Conservation (phyloP, 805 yeast species). For the Metschnikowia reukaufii region DNA sequence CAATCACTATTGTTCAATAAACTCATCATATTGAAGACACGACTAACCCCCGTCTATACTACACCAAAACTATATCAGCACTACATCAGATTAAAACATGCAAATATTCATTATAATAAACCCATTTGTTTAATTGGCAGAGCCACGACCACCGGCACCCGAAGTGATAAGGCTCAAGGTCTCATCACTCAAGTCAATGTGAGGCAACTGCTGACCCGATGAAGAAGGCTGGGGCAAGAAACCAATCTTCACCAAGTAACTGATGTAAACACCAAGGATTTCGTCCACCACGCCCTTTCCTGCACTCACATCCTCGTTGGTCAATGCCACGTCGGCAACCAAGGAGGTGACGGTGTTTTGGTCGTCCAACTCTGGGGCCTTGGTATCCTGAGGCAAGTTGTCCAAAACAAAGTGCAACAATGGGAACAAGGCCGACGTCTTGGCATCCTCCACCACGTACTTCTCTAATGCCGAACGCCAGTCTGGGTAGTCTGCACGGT, state of each 20-base stretch:
- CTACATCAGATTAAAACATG: no score
- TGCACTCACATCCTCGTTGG: slow-evolving; percentile 62
- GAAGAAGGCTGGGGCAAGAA: slow-evolving; percentile 66
- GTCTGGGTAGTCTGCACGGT: slow-evolving; percentile 60
- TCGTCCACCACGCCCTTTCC: slow-evolving; percentile 75
- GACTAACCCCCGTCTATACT: no score
- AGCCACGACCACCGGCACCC: slow-evolving; percentile 25
- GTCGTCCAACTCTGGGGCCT: slow-evolving; percentile 95
- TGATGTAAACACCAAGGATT: slow-evolving; percentile 72
- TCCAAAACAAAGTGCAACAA: slow-evolving; percentile 91
- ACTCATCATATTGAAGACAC: no score
- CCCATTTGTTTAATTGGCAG: slow-evolving; percentile 11
- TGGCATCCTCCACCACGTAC: slow-evolving; percentile 69
- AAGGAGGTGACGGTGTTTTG: slow-evolving; percentile 73
- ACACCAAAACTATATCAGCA: background rate
- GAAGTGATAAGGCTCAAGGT: slow-evolving; percentile 40
- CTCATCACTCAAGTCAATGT: slow-evolving; percentile 52
- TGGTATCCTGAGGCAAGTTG: slow-evolving; percentile 84
- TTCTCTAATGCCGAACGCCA: slow-evolving; percentile 81
- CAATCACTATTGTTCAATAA: no score
- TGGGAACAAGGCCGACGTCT: slow-evolving; percentile 89
- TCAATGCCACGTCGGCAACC: slow-evolving; percentile 56
- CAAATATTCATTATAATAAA: no score
- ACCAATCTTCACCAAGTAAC: slow-evolving; percentile 78
- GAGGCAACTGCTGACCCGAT: slow-evolving; percentile 52